Conservation (phyloP, 441 rosid genomes). For the Daphne laureola region DNA sequence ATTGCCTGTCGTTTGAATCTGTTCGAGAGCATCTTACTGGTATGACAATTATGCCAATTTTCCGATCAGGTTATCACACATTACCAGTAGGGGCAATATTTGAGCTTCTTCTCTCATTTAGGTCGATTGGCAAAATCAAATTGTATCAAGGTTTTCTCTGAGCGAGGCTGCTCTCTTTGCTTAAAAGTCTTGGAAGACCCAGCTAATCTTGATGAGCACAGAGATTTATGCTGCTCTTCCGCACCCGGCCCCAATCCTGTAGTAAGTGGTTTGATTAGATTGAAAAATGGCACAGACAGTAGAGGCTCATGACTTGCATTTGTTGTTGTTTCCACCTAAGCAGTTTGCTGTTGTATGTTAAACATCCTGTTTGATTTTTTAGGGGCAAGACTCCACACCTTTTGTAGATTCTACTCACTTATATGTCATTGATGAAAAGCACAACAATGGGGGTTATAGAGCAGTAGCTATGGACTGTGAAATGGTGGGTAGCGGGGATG, state of each 20-base stretch:
- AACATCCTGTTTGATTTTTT: slow-evolving; percentile 10
- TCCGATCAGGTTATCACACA: neutral
- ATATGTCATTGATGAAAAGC: slow-evolving; percentile 11
- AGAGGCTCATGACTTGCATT: neutral
- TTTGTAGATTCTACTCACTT: slow-evolving; percentile 15
- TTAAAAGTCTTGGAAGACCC: slow-evolving; percentile 41
- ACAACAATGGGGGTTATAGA: slow-evolving; percentile 20
- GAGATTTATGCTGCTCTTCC: slow-evolving; percentile 31
- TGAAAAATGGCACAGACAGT: neutral
- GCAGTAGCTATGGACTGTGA: slow-evolving; percentile 67
- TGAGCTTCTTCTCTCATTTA: slow-evolving; percentile 15
- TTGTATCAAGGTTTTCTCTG: slow-evolving; percentile 40
- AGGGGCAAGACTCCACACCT: slow-evolving; percentile 24
- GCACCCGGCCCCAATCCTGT: slow-evolving; percentile 39
- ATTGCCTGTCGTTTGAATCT: slow-evolving; percentile 59
- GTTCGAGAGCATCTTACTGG: slow-evolving; percentile 57
- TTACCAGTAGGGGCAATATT: slow-evolving; percentile 1
- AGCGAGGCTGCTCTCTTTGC: slow-evolving; percentile 50
- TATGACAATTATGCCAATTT: slow-evolving; percentile 13
- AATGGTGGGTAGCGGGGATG: slow-evolving; percentile 72
- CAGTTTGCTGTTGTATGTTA: neutral
- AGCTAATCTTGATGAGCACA: slow-evolving; percentile 33
- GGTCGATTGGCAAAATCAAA: slow-evolving; percentile 40
- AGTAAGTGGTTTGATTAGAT: slow-evolving; percentile 32
- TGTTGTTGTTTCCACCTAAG: neutral